Evolutionary conservation across 2,329 filamentous ascomycete genomes (phyloP).

Genomic region (Penicillium hesseltinei): DNA sequence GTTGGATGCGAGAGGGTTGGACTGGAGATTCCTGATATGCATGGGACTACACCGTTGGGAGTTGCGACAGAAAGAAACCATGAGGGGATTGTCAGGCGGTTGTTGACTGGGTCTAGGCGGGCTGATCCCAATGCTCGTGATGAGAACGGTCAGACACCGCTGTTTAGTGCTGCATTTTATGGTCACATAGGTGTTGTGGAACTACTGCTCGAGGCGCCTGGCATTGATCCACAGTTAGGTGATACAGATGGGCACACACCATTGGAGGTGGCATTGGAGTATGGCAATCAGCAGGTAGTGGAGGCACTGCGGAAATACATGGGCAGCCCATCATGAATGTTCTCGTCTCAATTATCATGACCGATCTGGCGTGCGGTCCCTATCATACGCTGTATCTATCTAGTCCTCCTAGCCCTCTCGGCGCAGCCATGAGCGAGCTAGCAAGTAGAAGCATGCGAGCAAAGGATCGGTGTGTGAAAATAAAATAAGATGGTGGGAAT

Average conservation of each 20-base stretch:
- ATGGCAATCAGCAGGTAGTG: background rate
- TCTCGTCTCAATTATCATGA: background rate
- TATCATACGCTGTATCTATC: background rate
- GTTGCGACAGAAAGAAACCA: slow-evolving; percentile 14
- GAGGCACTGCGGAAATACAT: background rate
- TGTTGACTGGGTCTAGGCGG: slow-evolving; percentile 9
- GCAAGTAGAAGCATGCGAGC: background rate
- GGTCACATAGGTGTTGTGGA: slow-evolving; percentile 15
- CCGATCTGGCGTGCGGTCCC: background rate
- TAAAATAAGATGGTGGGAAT: background rate
- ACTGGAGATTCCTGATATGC: slow-evolving; percentile 17
- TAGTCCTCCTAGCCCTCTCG: background rate
- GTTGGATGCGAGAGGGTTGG: slow-evolving; percentile 15
- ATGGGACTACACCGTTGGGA: slow-evolving; percentile 20
- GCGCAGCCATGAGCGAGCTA: background rate
- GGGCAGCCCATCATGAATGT: background rate
- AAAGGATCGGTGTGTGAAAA: background rate
- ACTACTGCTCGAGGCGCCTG: slow-evolving; percentile 12
- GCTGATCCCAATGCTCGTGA: slow-evolving; percentile 20
- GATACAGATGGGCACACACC: slow-evolving; percentile 3
- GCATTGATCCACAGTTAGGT: slow-evolving; percentile 9
- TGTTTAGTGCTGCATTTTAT: slow-evolving; percentile 17
- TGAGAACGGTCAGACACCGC: slow-evolving; percentile 18
- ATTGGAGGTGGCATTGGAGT: background rate
- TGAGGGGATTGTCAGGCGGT: slow-evolving; percentile 6